Base-by-base conservation (phyloP, 2,329 filamentous ascomycete genomes). In the Diaporthe amygdali region DNA sequence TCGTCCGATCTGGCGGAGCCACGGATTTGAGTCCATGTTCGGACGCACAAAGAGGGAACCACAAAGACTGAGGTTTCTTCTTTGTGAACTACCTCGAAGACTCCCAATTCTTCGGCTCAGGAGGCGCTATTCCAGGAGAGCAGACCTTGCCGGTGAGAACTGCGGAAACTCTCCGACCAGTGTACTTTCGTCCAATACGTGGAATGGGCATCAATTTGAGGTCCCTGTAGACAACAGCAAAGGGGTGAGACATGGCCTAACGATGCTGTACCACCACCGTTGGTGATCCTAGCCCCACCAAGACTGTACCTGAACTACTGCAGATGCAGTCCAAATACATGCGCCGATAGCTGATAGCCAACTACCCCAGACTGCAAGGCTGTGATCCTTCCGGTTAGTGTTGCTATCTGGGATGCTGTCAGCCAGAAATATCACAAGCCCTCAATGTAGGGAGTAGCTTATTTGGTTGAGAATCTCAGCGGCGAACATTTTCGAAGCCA, bases 191-290 rank as follows among this genome's bases (percentile, higher is more conserved):
- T 68, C 49, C 52, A 59, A 20, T 17, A 39, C 30, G 12, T 49
- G 66, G 54, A 59, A 59, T 68, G 52, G 52, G 27, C 51, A 30
- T 37, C 52, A 55, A 46, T 49, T 44, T 41, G 39, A 52, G 49
- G 66, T 55, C 30, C 52, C 52, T 10, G n/a, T 56, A 14, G 30
- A 41, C 52, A 68, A 41, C 66, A 41, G 52, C 41, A 30, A 64
- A 70, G 39, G 51, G 32, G 27, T 72, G 71, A 70, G 56, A 71
- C 71, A 70, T 68, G 32, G 66, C 71, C 71, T 70, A 70, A 70
- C 71, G 32, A 34, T 55, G 14, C 54, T 22, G 27, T 54, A 39
- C 27, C 54, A 49, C 64, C 56, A 54, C 68, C 59, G 39, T 55
- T 52, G 34, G 55, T 32, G 37, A 34, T 30, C 15, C 15, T 47